Base-by-base conservation (phyloP, 2,329 filamentous ascomycete species). In the Alternaria ventricosa region DNA sequence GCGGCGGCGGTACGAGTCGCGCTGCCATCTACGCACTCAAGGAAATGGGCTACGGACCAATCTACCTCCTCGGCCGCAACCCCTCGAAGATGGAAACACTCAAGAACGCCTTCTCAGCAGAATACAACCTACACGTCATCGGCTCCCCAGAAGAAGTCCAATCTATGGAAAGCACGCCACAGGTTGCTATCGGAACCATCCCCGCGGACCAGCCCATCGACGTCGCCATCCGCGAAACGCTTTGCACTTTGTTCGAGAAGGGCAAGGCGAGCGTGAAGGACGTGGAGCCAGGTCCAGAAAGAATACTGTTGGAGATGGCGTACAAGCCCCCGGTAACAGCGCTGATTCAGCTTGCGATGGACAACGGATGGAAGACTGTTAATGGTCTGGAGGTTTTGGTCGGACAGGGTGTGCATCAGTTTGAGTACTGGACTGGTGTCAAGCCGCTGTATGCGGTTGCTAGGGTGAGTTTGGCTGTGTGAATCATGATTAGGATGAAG, bases 1-100 rank as follows among this genome's bases (percentile, higher is more conserved):
- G 96, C 4, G 93, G 93, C 8, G 96, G 96, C 13, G 96, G 96
- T 23, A 99, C 96, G 6, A 92, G 94, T 0, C 89, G 96, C 61
- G 96, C 95, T 6, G 96, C 95, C 44, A 90, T 98, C 75, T 97
- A 92, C 76, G 92, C 95, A 1, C 85, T 99, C 23, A 89, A 94
- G 71, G 88, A 88, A 46, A 92, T 98, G 80, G 91, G 91, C 30
- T 97, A 93, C 82, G 87, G 86, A 8, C 93, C 94, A 3, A 92
- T 99, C 74, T 97, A 97, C 80, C 85, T 98, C 55, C 88, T 96
- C 25, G 95, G 94, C 20, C 90, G 96, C 51, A 92, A 91, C 58
- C 81, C 87, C 12, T 82, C 84, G 45, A 94, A 94, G 73, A 88
- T 94, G 22, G 82, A 87, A 51, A 81, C 85, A 10, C 86, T 99